Evolutionary conservation across 805 yeast genomes (phyloP), one percentile per base, ranked within the genome.

Genomic region (Myxozyma lipomycoides): DNA sequence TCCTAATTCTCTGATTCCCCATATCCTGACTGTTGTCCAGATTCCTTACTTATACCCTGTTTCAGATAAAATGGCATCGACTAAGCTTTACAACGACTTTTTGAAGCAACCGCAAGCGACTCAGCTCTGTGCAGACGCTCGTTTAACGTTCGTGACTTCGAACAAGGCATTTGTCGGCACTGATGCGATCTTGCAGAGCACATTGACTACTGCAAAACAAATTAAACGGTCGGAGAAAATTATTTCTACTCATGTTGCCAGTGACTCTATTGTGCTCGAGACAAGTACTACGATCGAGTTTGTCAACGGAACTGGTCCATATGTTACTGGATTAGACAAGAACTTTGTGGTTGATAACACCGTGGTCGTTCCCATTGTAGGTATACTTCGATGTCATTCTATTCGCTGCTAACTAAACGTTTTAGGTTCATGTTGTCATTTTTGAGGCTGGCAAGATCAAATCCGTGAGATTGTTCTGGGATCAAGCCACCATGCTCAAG

Each of bases 401-500:
- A 40, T 40, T 40, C 21, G 4, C 4, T 10, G 26, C 32, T 39
- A 15, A 36, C 21, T 19, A 18, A 17, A 22, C n/a, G n/a, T n/a
- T n/a, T n/a, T n/a, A 53, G 54, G 47, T 55, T 26, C 59, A 55
- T 34, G 10, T 40, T 2, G 59, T 55, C 12, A 34, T 48, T 3
- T 49, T 53, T 25, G 51, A 49, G 12, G 51, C 25, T 12, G 40
- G 21, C 39, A 43, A 48, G 49, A 61, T 62, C 35, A 39, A 50
- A 21, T 39, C 55, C 24, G 51, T 62, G 32, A 37, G 59, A 39
- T 42, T 52, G 22, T 45, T 51, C 38, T 62, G 66, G 65, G 65
- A 63, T 42, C 64, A 62, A 55, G 63, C 56, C 6, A 47, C 64
- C 2, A 46, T 63, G 40, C 59, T 63, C 23, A 62, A 63, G 52